Percentiles rank a stretch among this genome's conserved stretches.
phyloP scores from a whole-genome alignment of 345 rosid species.

The Gossypium thurberi region DNA sequence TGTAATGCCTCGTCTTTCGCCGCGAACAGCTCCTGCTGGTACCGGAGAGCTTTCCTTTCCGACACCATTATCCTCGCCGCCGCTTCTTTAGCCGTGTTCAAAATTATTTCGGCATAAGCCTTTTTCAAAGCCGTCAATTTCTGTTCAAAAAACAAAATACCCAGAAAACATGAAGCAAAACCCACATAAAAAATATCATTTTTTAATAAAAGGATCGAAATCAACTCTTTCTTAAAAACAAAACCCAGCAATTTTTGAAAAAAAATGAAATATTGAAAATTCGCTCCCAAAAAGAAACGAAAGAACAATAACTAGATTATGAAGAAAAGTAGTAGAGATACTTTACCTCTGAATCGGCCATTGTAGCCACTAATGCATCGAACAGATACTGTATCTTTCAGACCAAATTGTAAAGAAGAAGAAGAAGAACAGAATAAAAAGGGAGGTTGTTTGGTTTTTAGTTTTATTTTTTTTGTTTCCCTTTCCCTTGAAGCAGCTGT shows the following conservation, averaged over 20 bases:
- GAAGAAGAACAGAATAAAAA: constrained; percentile 12
- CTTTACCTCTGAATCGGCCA: constrained; percentile 59
- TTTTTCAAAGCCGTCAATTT: constrained; percentile 78
- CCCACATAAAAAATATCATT: constrained; percentile 13
- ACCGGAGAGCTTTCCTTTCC: constrained; percentile 64
- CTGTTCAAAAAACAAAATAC: constrained; percentile 26
- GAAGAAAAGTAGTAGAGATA: constrained; percentile 7
- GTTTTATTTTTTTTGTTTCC: background rate
- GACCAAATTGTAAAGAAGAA: constrained; percentile 36
- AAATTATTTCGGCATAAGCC: constrained; percentile 89
- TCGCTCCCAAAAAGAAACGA: background rate
- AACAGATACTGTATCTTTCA: constrained; percentile 23
- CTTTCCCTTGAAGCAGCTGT: constrained; percentile 36
- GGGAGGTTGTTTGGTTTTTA: constrained; percentile 26
- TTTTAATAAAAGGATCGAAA: constrained; percentile 19
- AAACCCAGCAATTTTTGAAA: constrained; percentile 10
- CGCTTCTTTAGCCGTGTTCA: constrained; percentile 87
- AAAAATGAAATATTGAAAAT: constrained; percentile 1
- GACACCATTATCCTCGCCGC: constrained; percentile 81
- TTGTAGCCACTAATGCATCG: constrained; percentile 29
- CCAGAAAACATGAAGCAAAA: constrained; percentile 14
- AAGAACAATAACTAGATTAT: constrained; percentile 12
- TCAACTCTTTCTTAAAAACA: constrained; percentile 14
- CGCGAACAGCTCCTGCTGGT: constrained; percentile 55
- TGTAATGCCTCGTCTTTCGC: constrained; percentile 73